A percentile compares a stretch with the other conserved stretches of the same genome.
These are phyloP conservation scores for Exserohilum rostratum DNA, from an alignment of 2,329 filamentous ascomycete genomes.

Conservation along the genomic window DNA sequence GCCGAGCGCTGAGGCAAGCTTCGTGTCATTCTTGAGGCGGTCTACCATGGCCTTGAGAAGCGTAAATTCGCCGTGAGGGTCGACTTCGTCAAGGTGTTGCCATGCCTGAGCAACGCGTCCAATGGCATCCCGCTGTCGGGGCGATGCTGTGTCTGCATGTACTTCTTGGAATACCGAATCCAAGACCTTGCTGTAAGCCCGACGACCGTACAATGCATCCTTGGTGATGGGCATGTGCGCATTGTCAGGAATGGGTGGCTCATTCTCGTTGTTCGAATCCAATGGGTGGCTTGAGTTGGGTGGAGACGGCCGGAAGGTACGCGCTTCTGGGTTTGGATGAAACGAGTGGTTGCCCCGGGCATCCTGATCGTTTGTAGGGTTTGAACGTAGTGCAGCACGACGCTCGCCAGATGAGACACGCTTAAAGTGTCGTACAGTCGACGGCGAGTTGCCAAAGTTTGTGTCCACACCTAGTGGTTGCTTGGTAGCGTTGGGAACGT, in stretches of 20 bases:
- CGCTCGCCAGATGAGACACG: constrained; percentile 73
- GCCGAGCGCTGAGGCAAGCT: constrained; percentile 60
- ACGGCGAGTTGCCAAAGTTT: constrained; percentile 91
- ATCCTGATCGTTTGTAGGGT: constrained; percentile 28
- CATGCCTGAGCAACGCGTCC: constrained; percentile 85
- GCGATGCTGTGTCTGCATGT: constrained; percentile 75
- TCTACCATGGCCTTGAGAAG: constrained; percentile 79
- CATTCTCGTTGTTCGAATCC: constrained; percentile 65
- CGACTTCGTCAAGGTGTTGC: constrained; percentile 79
- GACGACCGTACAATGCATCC: constrained; percentile 80
- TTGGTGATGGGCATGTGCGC: constrained; percentile 66
- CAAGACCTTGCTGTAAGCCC: constrained; percentile 79
- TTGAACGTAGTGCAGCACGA: constrained; percentile 39
- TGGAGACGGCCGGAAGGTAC: constrained; percentile 47
- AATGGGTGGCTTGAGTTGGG: constrained; percentile 38
- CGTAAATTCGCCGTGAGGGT: constrained; percentile 89
- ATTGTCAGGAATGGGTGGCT: constrained; percentile 56
- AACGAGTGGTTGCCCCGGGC: constrained; percentile 28
- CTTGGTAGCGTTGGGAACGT: constrained; percentile 54
- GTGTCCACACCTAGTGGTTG: constrained; percentile 86
- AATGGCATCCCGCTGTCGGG: constrained; percentile 81
- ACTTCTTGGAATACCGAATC: constrained; percentile 85
- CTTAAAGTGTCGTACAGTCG: constrained; percentile 89
- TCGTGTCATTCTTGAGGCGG: constrained; percentile 72
- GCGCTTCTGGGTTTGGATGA: constrained; percentile 45